Percentiles rank a stretch among this genome's conserved stretches.
Conservation (phyloP, 2,329 filamentous ascomycete species). For the Tricladium varicosporioides region DNA sequence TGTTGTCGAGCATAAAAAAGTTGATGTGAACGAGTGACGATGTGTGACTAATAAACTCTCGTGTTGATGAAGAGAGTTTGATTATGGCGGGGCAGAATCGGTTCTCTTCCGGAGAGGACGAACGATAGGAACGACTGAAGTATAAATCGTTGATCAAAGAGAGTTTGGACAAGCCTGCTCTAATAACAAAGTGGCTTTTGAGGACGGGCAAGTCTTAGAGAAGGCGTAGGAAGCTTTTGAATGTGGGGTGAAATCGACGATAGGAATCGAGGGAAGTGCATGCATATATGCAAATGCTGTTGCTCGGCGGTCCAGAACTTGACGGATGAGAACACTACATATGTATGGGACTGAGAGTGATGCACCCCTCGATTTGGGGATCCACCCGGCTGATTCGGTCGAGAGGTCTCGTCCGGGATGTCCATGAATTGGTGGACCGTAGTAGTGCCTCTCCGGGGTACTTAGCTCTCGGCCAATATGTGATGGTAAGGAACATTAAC, state of each 20-base stretch:
- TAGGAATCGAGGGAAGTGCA: slow-evolving; percentile 9
- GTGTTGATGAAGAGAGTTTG: not conserved
- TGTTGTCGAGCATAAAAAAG: not conserved
- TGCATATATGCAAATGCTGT: slow-evolving; percentile 20
- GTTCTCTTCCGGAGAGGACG: slow-evolving; percentile 15
- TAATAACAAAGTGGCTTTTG: slow-evolving; percentile 5
- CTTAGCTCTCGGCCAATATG: too few species aligned
- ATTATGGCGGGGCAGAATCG: not conserved
- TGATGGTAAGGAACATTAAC: too few species aligned
- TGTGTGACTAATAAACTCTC: not conserved
- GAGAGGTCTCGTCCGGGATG: not conserved
- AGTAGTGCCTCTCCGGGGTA: not conserved
- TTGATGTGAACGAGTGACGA: not conserved
- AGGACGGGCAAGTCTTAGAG: not conserved
- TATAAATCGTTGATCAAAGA: not conserved
- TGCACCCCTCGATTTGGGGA: slow-evolving; percentile 29
- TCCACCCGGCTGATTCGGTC: slow-evolving; percentile 26
- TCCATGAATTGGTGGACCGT: not conserved
- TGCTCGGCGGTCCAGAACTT: slow-evolving; percentile 10
- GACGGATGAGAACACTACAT: slow-evolving; percentile 23
- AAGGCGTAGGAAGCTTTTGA: not conserved
- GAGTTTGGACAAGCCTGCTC: slow-evolving; percentile 3
- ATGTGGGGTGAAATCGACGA: not conserved
- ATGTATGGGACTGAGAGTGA: slow-evolving; percentile 19
- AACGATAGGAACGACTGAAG: not conserved